A percentile compares a stretch with the other conserved stretches of the same genome.
Conservation (phyloP, 345 rosid genomes). For the Hypericum androsaemum region DNA sequence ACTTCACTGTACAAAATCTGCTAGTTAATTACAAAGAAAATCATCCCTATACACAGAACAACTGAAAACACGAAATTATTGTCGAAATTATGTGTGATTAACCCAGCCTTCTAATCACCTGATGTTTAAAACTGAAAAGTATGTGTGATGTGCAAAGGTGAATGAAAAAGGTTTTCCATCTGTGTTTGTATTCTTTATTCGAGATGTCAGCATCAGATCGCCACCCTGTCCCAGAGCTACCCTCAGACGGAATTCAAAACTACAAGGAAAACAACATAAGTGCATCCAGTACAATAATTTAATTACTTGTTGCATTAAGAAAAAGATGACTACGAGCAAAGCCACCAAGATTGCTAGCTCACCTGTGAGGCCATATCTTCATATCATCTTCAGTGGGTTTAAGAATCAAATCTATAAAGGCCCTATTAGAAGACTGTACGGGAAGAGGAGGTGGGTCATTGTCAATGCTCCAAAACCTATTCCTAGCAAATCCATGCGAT, state of each 20-base stretch:
- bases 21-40: not conserved
- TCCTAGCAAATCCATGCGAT: constrained; percentile 89
- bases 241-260: constrained; percentile 88
- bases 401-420: constrained; percentile 65
- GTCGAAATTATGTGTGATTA: too few species aligned
- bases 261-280: constrained; percentile 16
- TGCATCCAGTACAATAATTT: not conserved
- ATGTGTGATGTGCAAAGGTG: constrained; percentile 93
- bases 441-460: constrained; percentile 66
- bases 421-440: constrained; percentile 29
- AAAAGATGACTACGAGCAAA: not conserved
- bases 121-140: constrained; percentile 90
- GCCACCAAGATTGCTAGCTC: not conserved
- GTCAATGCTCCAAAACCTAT: constrained; percentile 75
- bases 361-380: constrained; percentile 86
- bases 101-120: constrained; percentile 31
- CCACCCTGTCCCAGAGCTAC: constrained; percentile 72
- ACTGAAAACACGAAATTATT: not conserved
- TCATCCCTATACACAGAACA: too few species aligned
- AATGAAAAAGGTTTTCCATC: constrained; percentile 85
- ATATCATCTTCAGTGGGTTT: constrained; percentile 74
- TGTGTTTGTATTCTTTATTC: constrained; percentile 64
- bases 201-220: constrained; percentile 75
- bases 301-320: not conserved
- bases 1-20: constrained; percentile 60